Evolutionary conservation across 208 protist species (phyloP).

Genomic region (Leishmania aethiopica): DNA sequence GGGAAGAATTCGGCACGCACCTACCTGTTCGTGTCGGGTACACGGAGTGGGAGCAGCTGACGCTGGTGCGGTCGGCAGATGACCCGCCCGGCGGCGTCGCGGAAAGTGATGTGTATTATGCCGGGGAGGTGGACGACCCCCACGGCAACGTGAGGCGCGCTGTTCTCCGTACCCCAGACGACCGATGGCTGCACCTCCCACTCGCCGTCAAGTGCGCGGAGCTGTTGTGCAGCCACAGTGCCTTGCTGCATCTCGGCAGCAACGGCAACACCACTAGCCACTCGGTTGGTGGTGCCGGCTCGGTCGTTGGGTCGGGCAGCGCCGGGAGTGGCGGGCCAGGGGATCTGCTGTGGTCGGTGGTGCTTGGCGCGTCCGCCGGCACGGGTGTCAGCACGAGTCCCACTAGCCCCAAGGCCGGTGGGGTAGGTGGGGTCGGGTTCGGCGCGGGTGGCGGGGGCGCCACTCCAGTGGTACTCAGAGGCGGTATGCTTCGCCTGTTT

Average conservation of each 20-base stretch:
- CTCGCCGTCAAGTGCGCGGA: constrained; percentile 72
- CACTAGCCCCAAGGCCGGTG: constrained; percentile 1
- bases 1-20: constrained; percentile 6
- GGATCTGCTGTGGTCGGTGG: constrained; percentile 19
- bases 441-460: background rate
- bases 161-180: constrained; percentile 57
- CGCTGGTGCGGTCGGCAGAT: constrained; percentile 13
- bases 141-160: constrained; percentile 29
- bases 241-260: constrained; percentile 62
- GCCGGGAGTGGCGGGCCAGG: constrained; percentile 16
- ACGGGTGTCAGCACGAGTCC: constrained; percentile 4
- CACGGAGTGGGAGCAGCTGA: constrained; percentile 60
- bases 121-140: constrained; percentile 22
- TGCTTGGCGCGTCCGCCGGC: constrained; percentile 12
- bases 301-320: constrained; percentile 12
- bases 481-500: constrained; percentile 84
- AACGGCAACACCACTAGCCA: constrained; percentile 30
- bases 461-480: constrained; percentile 28
- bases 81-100: background rate
- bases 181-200: constrained; percentile 71
- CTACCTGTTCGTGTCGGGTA: constrained; percentile 32
- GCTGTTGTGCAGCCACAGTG: constrained; percentile 51
- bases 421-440: background rate
- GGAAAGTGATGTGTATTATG: constrained; percentile 16
- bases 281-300: constrained; percentile 6